Evolutionary conservation across 208 protist species (phyloP), one percentile per base, ranked within the genome.

Genomic region (Crithidia thermophila): DNA sequence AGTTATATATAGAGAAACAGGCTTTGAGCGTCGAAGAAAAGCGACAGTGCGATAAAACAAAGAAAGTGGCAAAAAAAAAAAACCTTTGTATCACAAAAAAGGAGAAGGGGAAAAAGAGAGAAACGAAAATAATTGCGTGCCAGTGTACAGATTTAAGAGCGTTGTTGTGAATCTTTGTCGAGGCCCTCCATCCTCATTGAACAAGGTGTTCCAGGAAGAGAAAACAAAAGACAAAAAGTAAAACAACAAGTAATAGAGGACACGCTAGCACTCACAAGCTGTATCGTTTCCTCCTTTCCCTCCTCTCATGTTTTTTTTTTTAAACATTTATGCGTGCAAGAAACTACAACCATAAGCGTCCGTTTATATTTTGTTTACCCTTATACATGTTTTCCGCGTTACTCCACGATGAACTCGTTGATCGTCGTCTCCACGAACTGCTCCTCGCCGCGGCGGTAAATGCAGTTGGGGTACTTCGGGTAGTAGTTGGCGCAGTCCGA

Each of bases 391-490:
- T 39, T 51, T 45, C 63, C 31, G 47, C 37, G 25, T 21, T 58
- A 30, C n/a, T 67, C 45, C 18, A 86, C 71, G 16, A 63, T 74
- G 60, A 90, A 90, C 43, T 76, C 74, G 68, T 84, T 83, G 39
- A 77, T 69, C n/a, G 78, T 84, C 25, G 42, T 64, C 59, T 91
- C 80, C 55, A 51, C 6, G 72, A 72, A 87, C 58, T 69, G 64
- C 50, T 20, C 70, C 60, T 85, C 36, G 16, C 79, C 81, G 37
- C 81, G 77, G 53, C 64, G 64, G 18, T 81, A 30, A 20, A 75
- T 64, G 20, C 67, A 71, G 21, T 63, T 18, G 13, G 79, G 79
- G 52, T 77, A 82, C 42, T 70, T 62, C 21, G 56, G 55, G 43
- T 70, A 61, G 23, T 72, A 61, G 71, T 91, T 87, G 10, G 68